Evolutionary conservation across 225 moss, liverwort and hornwort genomes (phyloP).

Genomic region (Takakia lepidozioides): DNA sequence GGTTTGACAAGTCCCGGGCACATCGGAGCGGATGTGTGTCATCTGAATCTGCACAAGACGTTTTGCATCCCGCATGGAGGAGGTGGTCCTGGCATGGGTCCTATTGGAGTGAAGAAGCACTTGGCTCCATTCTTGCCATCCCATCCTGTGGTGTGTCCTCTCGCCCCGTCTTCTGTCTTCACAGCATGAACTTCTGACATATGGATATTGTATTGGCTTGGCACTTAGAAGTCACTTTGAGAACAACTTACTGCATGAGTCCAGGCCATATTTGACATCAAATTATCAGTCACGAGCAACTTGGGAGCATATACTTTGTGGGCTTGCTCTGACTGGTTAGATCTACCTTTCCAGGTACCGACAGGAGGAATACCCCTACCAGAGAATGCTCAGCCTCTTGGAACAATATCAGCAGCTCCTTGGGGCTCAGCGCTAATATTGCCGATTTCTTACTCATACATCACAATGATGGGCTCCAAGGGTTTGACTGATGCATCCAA

Average conservation of each 20-base stretch:
- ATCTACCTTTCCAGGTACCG: slow-evolving; percentile 47
- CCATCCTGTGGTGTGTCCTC: slow-evolving; percentile 71
- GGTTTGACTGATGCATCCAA: slow-evolving; percentile 93
- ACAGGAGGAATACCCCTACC: slow-evolving; percentile 89
- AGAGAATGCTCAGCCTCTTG: slow-evolving; percentile 59
- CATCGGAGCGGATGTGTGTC: slow-evolving; percentile 98
- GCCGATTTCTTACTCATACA: slow-evolving; percentile 89
- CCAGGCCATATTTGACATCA: too few relatives aligned
- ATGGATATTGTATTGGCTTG: too few relatives aligned
- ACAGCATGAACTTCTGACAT: too few relatives aligned
- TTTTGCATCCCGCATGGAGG: slow-evolving; percentile 99
- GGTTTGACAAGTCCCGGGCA: slow-evolving; percentile 93
- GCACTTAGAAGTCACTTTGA: too few relatives aligned
- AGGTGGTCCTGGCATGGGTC: slow-evolving; percentile 98
- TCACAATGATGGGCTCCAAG: slow-evolving; percentile 85
- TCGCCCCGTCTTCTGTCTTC: not conserved
- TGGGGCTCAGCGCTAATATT: slow-evolving; percentile 93
- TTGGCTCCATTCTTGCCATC: slow-evolving; percentile 93
- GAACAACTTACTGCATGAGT: too few relatives aligned
- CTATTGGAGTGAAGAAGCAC: slow-evolving; percentile 98
- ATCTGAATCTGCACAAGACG: slow-evolving; percentile 95
- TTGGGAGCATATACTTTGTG: too few relatives aligned
- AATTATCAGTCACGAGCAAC: too few relatives aligned
- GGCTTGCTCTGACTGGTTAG: too few relatives aligned
- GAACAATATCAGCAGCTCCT: slow-evolving; percentile 84